Conservation (phyloP, 169 alveolate species). For the Babesia gibsoni region DNA sequence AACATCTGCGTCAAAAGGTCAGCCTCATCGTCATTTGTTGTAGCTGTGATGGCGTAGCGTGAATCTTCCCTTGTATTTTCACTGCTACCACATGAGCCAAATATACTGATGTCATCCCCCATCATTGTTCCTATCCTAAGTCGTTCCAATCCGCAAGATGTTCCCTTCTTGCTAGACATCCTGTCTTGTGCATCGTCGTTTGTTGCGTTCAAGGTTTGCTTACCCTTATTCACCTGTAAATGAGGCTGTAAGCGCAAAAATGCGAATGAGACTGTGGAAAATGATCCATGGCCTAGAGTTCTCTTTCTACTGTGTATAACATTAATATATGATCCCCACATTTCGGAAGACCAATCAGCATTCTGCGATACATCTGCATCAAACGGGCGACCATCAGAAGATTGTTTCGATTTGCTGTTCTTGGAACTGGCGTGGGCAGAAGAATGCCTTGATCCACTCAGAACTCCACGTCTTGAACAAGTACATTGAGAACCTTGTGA, state of each 20-base stretch:
- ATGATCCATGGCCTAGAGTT: slow-evolving; percentile 62
- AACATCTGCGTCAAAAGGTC: slow-evolving; percentile 14
- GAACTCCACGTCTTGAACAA: slow-evolving; percentile 12
- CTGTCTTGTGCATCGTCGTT: not conserved
- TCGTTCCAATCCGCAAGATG: too few species aligned
- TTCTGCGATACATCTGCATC: not conserved
- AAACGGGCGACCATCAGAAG: not conserved
- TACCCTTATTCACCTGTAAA: not conserved
- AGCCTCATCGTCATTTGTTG: not conserved
- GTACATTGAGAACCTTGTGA: not conserved
- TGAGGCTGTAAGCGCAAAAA: slow-evolving; percentile 22
- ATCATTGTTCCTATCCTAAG: not conserved
- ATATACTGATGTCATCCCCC: not conserved
- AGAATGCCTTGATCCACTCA: not conserved
- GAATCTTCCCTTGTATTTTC: not conserved
- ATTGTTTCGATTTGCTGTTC: not conserved
- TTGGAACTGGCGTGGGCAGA: not conserved
- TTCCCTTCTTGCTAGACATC: not conserved
- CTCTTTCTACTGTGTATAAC: slow-evolving; percentile 43
- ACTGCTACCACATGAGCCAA: not conserved
- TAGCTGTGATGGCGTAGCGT: too few species aligned
- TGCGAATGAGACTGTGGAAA: slow-evolving; percentile 56
- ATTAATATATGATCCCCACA: slow-evolving; percentile 49
- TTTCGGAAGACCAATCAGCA: slow-evolving; percentile 25
- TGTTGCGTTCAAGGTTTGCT: not conserved